Conservation (phyloP, 23 red algal species). For the Agarophyton chilense region DNA sequence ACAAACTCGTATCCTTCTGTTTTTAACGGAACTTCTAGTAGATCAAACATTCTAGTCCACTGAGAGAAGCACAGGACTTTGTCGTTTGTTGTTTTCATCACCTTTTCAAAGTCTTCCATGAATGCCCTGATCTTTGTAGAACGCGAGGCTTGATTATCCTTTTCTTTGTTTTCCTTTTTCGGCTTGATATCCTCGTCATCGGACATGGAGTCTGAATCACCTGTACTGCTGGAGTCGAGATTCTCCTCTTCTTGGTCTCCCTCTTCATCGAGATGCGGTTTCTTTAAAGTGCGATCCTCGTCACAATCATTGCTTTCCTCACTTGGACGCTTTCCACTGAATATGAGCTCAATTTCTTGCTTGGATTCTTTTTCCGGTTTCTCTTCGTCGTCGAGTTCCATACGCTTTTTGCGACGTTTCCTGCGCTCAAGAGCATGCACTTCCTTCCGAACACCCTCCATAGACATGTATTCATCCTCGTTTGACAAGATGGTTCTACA, state of each 20-base stretch:
- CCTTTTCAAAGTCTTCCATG: conserved; percentile 5
- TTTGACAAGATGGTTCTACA: neutral
- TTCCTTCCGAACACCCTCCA: conserved; percentile 24
- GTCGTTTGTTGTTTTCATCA: neutral
- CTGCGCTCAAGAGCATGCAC: conserved; percentile 24
- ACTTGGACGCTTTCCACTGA: conserved; percentile 1
- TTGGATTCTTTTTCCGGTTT: neutral
- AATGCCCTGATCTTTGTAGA: conserved; percentile 57
- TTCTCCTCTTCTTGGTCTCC: neutral
- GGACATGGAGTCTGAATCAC: neutral
- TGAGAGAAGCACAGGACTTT: conserved; percentile 92
- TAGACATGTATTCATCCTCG: neutral
- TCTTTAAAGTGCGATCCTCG: neutral
- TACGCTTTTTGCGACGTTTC: neutral
- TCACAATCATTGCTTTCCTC: neutral
- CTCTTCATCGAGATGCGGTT: neutral
- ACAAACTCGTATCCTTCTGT: conserved; percentile 23
- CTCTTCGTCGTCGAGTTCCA: neutral
- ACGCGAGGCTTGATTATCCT: neutral
- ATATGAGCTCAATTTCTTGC: neutral
- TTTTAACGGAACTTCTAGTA: conserved; percentile 61
- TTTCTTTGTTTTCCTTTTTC: neutral
- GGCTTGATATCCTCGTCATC: neutral
- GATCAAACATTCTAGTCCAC: conserved; percentile 86
- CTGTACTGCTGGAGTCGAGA: neutral